These are phyloP conservation scores for Ascochyta fabae DNA, from an alignment of 2,329 filamentous ascomycete genomes.

Conservation along the genomic window DNA sequence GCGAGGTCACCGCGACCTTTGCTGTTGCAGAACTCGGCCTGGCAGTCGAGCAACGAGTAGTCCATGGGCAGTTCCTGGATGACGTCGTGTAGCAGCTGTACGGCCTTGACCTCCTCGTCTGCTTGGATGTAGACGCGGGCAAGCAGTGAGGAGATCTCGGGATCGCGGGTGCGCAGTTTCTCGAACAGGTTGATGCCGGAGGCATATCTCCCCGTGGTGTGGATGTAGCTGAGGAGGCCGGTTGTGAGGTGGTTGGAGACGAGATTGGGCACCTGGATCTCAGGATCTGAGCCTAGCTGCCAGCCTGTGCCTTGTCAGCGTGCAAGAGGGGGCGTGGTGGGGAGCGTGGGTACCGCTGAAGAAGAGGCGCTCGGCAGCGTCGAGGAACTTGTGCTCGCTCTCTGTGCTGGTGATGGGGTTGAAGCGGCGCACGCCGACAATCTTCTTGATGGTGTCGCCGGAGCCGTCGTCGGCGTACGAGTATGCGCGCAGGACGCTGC, in stretches of 20 bases:
- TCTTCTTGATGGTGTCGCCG: conserved; percentile 93
- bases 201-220: conserved; percentile 90
- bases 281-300: conserved; percentile 94
- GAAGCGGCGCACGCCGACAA: conserved; percentile 95
- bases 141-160: conserved; percentile 91
- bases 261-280: conserved; percentile 95
- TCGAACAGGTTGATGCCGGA: conserved; percentile 98
- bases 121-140: conserved; percentile 92
- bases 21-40: conserved; percentile 87
- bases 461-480: conserved; percentile 96
- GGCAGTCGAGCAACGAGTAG: conserved; percentile 92
- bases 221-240: conserved; percentile 92
- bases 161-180: conserved; percentile 87
- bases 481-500: conserved; percentile 91
- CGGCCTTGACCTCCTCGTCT: conserved; percentile 95
- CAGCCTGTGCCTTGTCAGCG: conserved; percentile 63
- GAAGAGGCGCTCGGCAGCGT: conserved; percentile 92
- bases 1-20: conserved; percentile 90
- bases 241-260: conserved; percentile 95
- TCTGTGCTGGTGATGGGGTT: conserved; percentile 99
- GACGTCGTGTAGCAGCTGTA: conserved; percentile 84
- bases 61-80: conserved; percentile 95
- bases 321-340: too few species aligned
- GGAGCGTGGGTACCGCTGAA: conserved; percentile 71
- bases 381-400: conserved; percentile 92